phyloP scores from a whole-genome alignment of 345 rosid genomes.

The Pistacia integerrima region DNA sequence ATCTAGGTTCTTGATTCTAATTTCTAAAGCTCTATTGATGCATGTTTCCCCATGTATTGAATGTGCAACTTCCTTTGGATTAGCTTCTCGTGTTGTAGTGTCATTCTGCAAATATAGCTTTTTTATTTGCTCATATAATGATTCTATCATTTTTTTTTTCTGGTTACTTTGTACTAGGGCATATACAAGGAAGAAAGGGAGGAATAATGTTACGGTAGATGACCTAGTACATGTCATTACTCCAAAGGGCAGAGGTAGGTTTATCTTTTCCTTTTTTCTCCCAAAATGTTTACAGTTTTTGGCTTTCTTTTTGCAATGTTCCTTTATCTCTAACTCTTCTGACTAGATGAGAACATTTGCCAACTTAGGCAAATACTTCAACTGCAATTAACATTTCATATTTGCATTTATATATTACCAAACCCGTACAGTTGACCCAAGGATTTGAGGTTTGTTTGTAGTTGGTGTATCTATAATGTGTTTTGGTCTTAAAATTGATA shows the following conservation, averaged over 20 bases:
- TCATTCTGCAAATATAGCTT: background rate
- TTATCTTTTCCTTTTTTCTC: background rate
- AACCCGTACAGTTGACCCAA: background rate
- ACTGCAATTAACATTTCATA: background rate
- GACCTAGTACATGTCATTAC: constrained; percentile 77
- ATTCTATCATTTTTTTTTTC: background rate
- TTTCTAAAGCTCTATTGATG: background rate
- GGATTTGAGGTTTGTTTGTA: background rate
- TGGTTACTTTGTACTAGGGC: constrained; percentile 43
- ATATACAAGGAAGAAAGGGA: constrained; percentile 71
- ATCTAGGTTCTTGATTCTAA: too few relatives aligned
- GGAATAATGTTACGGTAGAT: constrained; percentile 75
- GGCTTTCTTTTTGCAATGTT: background rate
- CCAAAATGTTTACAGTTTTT: background rate
- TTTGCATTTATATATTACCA: background rate
- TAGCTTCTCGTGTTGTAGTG: background rate
- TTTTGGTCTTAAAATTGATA: background rate
- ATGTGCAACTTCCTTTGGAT: background rate
- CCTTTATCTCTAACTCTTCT: background rate
- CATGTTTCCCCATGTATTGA: background rate
- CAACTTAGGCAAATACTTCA: too few relatives aligned
- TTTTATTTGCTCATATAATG: background rate
- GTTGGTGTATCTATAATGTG: background rate
- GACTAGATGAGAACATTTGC: background rate
- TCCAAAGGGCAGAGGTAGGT: constrained; percentile 82